Percentiles rank a stretch among this genome's conserved stretches.
Conservation (phyloP, 2,329 filamentous ascomycete species). For the Venturia effusa region DNA sequence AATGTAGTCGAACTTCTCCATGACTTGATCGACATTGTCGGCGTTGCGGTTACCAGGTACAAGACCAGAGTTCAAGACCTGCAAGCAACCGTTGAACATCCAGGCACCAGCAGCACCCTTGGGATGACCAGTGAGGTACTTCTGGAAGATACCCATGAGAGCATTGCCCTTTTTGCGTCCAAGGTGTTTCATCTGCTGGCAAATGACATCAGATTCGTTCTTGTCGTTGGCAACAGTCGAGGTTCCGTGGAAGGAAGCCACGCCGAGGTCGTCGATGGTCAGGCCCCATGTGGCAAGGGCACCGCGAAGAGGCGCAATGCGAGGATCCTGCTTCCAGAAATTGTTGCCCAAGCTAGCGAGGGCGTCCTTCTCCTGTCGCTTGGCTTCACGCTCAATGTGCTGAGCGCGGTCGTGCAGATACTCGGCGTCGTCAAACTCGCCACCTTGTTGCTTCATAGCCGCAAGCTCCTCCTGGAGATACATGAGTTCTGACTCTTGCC, state of each 20-base stretch:
- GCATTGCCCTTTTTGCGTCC: slow-evolving; percentile 95
- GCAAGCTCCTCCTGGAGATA: slow-evolving; percentile 87
- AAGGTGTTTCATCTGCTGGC: slow-evolving; percentile 89
- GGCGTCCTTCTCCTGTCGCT: slow-evolving; percentile 85
- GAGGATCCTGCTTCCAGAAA: slow-evolving; percentile 95
- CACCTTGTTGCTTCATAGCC: slow-evolving; percentile 73
- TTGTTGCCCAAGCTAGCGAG: slow-evolving; percentile 90
- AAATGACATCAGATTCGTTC: slow-evolving; percentile 97
- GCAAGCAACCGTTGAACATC: slow-evolving; percentile 98
- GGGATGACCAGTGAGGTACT: slow-evolving; percentile 95
- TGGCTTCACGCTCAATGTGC: slow-evolving; percentile 81
- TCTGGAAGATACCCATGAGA: slow-evolving; percentile 95
- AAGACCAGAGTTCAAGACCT: slow-evolving; percentile 86
- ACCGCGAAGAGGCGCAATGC: slow-evolving; percentile 90
- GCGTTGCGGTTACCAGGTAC: slow-evolving; percentile 97
- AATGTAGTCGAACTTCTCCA: slow-evolving; percentile 97
- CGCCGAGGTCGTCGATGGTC: slow-evolving; percentile 87
- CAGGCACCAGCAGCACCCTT: slow-evolving; percentile 98
- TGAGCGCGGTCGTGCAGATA: slow-evolving; percentile 75
- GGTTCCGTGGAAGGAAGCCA: slow-evolving; percentile 97
- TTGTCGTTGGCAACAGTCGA: slow-evolving; percentile 99
- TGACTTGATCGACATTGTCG: slow-evolving; percentile 89
- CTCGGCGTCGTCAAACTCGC: slow-evolving; percentile 66
- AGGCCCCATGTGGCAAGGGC: slow-evolving; percentile 96
- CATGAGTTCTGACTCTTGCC: slow-evolving; percentile 90